Evolutionary conservation across 140 eudicot species (phyloP), one percentile per base, ranked within the genome.

Genomic region (Flaveria floridana): DNA sequence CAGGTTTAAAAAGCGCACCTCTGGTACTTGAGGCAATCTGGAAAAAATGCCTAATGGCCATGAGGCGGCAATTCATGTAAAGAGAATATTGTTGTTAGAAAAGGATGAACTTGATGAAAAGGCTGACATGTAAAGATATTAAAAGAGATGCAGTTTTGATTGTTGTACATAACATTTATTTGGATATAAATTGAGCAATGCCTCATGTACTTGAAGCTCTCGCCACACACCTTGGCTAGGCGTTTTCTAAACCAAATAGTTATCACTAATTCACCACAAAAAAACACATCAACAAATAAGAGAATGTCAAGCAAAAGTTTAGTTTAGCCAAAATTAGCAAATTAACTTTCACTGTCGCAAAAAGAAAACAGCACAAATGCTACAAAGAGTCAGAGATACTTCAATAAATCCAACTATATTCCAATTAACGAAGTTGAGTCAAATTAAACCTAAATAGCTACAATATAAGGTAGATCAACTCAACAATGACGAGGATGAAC

Each of bases 391-490:
- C 34, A 28, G n/a, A 44, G n/a, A 34, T 56, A 65, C 48, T 56
- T 66, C 34, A 65, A 37, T 42, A 39, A 66, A 65, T 66, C 68
- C 52, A 75, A 74, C 71, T 61, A 62, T 61, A 53, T 57, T 44
- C 57, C 58, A 59, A 25, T 10, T 18, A 52, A 56, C 58, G 48
- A 59, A 11, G 50, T 2, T 13, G 23, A 57, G 70, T 68, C 50
- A 78, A 70, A 48, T 41, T 15, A 71, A 71, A 57, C 76, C 70
- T 66, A 28, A 76, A 66, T 8, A 9, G 39, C 48, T 10, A 23
- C 48, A 50, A 25, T 61, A 14, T 46, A 44, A 74, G 21, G 63
- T 13, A 59, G 1, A 48, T 2, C 14, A 11, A 25, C n/a, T 13
- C 23, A 53, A 70, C 16, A 18, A 73, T n/a, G 69, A 59, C 20